Percentiles rank a stretch among this genome's conserved stretches.
Conservation (phyloP, 768 basidiomycete species). For the Rhodosporidiobolus sp. region DNA sequence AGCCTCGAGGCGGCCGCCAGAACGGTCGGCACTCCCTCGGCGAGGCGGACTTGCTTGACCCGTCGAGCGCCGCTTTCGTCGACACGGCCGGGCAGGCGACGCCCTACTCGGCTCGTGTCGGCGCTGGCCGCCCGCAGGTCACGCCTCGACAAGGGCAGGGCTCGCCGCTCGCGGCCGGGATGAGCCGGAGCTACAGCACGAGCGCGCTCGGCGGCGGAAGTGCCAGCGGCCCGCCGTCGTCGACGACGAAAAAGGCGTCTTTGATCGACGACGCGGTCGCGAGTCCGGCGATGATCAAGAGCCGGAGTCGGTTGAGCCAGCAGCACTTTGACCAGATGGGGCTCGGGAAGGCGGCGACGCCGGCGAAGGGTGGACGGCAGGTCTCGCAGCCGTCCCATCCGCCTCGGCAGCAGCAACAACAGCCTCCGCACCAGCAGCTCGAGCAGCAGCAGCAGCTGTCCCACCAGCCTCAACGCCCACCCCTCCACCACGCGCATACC, state of each 20-base stretch:
- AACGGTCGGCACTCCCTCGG: conserved; percentile 46
- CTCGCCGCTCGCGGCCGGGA: conserved; percentile 23
- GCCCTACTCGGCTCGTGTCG: not conserved
- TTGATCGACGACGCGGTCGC: conserved; percentile 33
- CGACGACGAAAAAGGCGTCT: not conserved
- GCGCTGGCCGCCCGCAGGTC: not conserved
- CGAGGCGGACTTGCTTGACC: conserved; percentile 38
- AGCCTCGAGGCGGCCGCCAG: not conserved
- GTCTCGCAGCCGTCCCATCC: too few relatives aligned
- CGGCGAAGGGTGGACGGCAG: not conserved
- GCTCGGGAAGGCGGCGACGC: not conserved
- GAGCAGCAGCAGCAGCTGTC: too few relatives aligned
- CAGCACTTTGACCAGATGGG: conserved; percentile 33
- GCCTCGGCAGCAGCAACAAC: not conserved
- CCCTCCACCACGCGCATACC: not conserved
- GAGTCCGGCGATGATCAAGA: conserved; percentile 36
- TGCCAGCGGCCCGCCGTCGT: not conserved
- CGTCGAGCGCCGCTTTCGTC: not conserved
- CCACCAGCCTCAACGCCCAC: not conserved
- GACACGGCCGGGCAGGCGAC: not conserved
- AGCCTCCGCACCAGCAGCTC: conserved; percentile 1
- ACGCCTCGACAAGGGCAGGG: conserved; percentile 16
- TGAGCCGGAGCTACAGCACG: conserved; percentile 32
- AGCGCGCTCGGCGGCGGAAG: conserved; percentile 19
- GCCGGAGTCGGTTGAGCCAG: conserved; percentile 27